A percentile compares a stretch with the other conserved stretches of the same genome.
phyloP scores from a whole-genome alignment of 208 protist species.

The Lotmaria passim region DNA sequence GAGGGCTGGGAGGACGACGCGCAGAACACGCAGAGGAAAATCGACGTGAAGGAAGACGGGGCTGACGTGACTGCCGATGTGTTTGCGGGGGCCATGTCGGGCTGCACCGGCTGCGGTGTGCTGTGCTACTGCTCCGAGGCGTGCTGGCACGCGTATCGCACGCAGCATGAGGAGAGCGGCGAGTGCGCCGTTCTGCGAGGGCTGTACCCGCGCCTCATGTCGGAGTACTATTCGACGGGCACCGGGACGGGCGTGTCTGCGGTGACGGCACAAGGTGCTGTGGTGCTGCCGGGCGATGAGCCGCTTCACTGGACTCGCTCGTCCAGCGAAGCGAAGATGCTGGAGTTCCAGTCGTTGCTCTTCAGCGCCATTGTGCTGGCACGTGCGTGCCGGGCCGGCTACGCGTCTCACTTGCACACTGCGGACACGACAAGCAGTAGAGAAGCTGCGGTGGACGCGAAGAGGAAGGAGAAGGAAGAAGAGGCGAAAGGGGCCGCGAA shows the following conservation, averaged over 20 bases:
- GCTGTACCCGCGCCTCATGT: conserved; percentile 65
- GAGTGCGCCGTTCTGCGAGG: conserved; percentile 59
- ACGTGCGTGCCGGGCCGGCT: conserved; percentile 4
- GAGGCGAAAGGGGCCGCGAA: neutral
- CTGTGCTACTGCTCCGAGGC: conserved; percentile 59
- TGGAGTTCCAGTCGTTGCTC: conserved; percentile 59
- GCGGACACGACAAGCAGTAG: no score
- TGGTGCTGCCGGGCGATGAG: conserved; percentile 42
- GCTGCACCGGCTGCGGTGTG: conserved; percentile 65
- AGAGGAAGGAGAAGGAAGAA: neutral
- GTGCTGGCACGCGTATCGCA: conserved; percentile 48
- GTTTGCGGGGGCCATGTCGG: conserved; percentile 31
- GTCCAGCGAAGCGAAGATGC: conserved; percentile 46
- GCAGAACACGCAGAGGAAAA: neutral
- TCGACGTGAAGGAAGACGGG: neutral
- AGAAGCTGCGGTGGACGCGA: neutral
- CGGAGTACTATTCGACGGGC: conserved; percentile 38
- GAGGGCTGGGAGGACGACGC: conserved; percentile 12
- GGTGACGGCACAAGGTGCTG: neutral
- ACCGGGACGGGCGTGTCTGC: conserved; percentile 1
- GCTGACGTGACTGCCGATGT: neutral
- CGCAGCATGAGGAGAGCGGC: conserved; percentile 42
- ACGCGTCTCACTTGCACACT: conserved; percentile 3
- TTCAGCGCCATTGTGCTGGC: conserved; percentile 43
- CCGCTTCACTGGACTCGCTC: conserved; percentile 51